Percentiles rank a stretch among this genome's conserved stretches.
Conservation (phyloP, 2,329 filamentous ascomycete genomes). For the Hypoxylon sp. region DNA sequence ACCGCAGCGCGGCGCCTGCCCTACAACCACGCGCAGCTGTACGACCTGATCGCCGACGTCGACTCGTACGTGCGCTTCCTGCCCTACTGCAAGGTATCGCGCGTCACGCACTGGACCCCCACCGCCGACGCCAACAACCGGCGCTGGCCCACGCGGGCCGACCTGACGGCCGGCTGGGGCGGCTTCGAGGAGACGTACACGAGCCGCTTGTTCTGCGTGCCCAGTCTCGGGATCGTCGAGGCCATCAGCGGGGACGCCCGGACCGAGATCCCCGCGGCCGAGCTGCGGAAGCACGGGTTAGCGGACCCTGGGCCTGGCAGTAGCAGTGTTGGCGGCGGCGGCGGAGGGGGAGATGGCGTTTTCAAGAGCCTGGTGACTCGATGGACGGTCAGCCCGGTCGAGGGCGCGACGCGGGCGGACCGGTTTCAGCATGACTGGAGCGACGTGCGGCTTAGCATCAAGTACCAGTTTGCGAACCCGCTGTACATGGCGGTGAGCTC, state of each 20-base stretch:
- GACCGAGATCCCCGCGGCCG: constrained; percentile 58
- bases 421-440: constrained; percentile 65
- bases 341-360: constrained; percentile 61
- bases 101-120: constrained; percentile 80
- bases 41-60: constrained; percentile 89
- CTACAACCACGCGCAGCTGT: constrained; percentile 79
- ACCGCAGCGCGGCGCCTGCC: constrained; percentile 82
- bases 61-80: constrained; percentile 88
- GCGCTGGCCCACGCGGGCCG: constrained; percentile 80
- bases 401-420: constrained; percentile 56
- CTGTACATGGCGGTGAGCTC: constrained; percentile 86
- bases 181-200: constrained; percentile 88
- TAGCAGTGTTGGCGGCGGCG: constrained; percentile 42
- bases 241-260: constrained; percentile 76
- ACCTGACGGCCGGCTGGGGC: constrained; percentile 88
- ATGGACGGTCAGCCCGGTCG: constrained; percentile 74
- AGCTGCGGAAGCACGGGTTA: constrained; percentile 53
- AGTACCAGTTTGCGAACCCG: constrained; percentile 91
- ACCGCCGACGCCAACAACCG: constrained; percentile 57
- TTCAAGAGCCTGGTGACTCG: constrained; percentile 79
- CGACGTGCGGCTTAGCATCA: constrained; percentile 81
- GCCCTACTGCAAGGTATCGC: constrained; percentile 87
- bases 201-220: constrained; percentile 83
- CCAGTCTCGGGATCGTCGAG: constrained; percentile 77
- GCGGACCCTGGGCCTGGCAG: constrained; percentile 3